phyloP scores from a whole-genome alignment of 75 land plant genomes.

The Cunninghamia lanceolata region DNA sequence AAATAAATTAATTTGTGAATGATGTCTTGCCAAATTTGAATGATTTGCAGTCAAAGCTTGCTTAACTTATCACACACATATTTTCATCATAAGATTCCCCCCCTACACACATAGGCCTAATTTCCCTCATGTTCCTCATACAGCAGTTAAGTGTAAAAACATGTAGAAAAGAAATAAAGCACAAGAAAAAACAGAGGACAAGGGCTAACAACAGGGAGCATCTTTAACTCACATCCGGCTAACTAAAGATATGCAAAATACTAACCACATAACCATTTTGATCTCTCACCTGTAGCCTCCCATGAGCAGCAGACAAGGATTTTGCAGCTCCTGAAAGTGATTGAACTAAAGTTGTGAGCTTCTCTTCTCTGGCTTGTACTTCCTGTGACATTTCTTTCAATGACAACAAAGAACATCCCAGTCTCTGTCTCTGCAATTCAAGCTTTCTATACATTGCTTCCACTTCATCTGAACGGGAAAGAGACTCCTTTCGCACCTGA shows the following conservation, averaged over 20 bases:
- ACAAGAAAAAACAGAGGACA: neutral
- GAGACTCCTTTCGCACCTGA: conserved; percentile 46
- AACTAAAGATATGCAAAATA: neutral
- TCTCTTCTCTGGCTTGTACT: conserved; percentile 29
- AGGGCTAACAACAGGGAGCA: neutral
- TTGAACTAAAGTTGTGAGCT: conserved; percentile 33
- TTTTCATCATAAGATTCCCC: neutral
- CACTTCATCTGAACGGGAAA: conserved; percentile 43
- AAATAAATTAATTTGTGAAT: neutral
- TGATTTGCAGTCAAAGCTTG: neutral
- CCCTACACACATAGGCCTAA: neutral
- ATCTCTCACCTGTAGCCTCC: conserved; percentile 44
- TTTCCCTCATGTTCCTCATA: neutral
- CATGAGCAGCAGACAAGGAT: conserved; percentile 39
- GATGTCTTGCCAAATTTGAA: neutral
- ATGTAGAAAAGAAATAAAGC: neutral
- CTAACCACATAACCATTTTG: neutral
- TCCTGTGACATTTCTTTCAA: conserved; percentile 22
- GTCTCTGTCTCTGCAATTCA: conserved; percentile 26
- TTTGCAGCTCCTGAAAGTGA: conserved; percentile 42
- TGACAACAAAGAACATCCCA: conserved; percentile 27
- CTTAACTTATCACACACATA: neutral
- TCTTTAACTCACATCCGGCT: neutral
- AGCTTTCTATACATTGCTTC: conserved; percentile 46
- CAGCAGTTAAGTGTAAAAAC: neutral